phyloP scores from a whole-genome alignment of 2,329 filamentous ascomycete genomes.

The Dactylella cylindrospora region DNA sequence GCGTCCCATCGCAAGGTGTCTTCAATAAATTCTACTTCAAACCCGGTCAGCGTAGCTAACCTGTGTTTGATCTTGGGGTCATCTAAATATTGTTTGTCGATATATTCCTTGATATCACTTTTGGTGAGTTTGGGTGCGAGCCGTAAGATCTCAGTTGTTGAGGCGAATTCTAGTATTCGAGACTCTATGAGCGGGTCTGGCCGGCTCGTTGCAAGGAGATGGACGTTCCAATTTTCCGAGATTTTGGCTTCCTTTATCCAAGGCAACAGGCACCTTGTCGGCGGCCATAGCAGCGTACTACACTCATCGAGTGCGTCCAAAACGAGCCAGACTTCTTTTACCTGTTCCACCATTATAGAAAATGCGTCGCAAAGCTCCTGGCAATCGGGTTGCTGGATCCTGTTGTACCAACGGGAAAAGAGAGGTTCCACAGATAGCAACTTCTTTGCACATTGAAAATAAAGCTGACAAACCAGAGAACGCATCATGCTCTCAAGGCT shows the following conservation, averaged over 20 bases:
- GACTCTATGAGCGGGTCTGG: not conserved
- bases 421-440: not conserved
- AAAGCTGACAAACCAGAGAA: not conserved
- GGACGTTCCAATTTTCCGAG: not conserved
- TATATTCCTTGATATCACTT: conserved; percentile 9
- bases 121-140: not conserved
- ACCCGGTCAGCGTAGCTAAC: conserved; percentile 37
- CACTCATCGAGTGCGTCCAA: conserved; percentile 1
- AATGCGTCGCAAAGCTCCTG: not conserved
- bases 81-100: no score
- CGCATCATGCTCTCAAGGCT: not conserved
- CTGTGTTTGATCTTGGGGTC: no score
- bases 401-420: not conserved
- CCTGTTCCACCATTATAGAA: not conserved
- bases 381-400: not conserved
- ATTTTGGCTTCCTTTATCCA: not conserved
- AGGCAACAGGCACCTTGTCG: not conserved
- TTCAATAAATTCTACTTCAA: conserved; percentile 36
- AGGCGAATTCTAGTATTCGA: not conserved
- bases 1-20: no score
- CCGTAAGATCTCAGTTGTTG: not conserved
- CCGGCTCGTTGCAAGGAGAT: not conserved
- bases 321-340: not conserved
- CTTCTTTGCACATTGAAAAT: no score
- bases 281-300: not conserved